phyloP scores from a whole-genome alignment of 2,329 filamentous ascomycete genomes.

The Stachybotrys echinatus region DNA sequence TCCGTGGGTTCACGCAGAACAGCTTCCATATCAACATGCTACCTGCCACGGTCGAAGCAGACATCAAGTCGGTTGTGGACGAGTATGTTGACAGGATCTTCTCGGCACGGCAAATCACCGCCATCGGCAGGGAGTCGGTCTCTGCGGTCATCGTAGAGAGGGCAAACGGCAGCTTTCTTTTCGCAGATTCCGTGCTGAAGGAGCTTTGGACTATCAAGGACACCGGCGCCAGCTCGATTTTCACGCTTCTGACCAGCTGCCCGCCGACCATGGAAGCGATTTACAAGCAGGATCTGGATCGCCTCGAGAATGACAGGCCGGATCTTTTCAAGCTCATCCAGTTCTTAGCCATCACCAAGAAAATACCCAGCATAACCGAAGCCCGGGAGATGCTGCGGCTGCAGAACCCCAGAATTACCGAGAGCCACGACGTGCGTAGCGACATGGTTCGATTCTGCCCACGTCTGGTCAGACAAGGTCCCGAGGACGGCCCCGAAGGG shows the following conservation, averaged over 20 bases:
- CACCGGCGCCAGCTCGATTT: slow-evolving; percentile 13
- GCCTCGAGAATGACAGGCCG: slow-evolving; percentile 8
- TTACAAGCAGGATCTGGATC: slow-evolving; percentile 15
- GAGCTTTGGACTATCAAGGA: slow-evolving; percentile 14
- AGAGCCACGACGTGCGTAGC: slow-evolving; percentile 11
- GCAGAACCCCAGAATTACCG: slow-evolving; percentile 10
- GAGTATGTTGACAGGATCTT: slow-evolving; percentile 13
- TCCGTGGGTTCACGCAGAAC: slow-evolving; percentile 10
- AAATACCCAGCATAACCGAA: slow-evolving; percentile 7
- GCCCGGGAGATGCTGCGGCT: slow-evolving; percentile 10
- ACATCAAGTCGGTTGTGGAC: slow-evolving; percentile 13
- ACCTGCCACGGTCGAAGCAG: slow-evolving; percentile 5
- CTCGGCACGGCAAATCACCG: slow-evolving; percentile 10
- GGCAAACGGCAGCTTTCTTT: slow-evolving; percentile 13
- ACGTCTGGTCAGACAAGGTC: slow-evolving; percentile 10
- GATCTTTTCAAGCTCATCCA: slow-evolving; percentile 12
- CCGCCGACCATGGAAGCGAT: slow-evolving; percentile 14
- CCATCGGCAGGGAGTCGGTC: slow-evolving; percentile 9
- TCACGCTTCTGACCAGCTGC: slow-evolving; percentile 12
- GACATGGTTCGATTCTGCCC: slow-evolving; percentile 11
- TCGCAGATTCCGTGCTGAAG: slow-evolving; percentile 13
- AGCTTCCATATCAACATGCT: slow-evolving; percentile 11
- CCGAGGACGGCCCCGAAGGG: slow-evolving; percentile 2
- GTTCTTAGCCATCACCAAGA: slow-evolving; percentile 10
- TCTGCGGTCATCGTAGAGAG: slow-evolving; percentile 13